A percentile compares a stretch with the other conserved stretches of the same genome.
Conservation (phyloP, 495 filamentous ascomycete species). For the Aspergillus hancockii region DNA sequence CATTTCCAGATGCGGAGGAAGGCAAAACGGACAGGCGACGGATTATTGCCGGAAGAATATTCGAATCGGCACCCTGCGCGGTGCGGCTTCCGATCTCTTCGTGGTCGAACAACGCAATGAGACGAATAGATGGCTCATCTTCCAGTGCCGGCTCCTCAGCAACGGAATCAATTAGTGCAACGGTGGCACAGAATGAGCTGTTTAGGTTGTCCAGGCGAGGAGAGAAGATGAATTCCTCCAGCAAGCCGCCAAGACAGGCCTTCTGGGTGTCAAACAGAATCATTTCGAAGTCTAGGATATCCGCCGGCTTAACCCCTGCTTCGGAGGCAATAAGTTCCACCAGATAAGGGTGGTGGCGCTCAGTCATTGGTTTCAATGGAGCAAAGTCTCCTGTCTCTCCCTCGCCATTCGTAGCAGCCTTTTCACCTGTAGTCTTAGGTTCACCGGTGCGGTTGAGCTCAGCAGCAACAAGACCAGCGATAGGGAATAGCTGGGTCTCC, state of each 20-base stretch:
- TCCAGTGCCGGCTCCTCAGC: conserved; percentile 61
- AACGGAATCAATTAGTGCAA: conserved; percentile 81
- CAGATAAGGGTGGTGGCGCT: conserved; percentile 88
- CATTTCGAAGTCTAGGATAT: conserved; percentile 92
- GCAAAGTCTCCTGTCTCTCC: conserved; percentile 51
- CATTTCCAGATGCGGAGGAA: conserved; percentile 43
- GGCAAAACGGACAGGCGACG: conserved; percentile 83
- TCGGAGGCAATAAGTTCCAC: conserved; percentile 84
- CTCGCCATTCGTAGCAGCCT: conserved; percentile 31
- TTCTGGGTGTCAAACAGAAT: conserved; percentile 95
- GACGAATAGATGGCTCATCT: conserved; percentile 75
- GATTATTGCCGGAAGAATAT: conserved; percentile 84
- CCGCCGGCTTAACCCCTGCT: conserved; percentile 62
- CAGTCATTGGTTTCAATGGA: conserved; percentile 72
- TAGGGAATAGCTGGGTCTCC: conserved; percentile 92
- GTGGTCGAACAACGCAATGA: conserved; percentile 94
- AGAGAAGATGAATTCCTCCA: conserved; percentile 93
- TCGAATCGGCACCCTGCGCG: conserved; percentile 92
- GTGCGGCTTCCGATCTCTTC: conserved; percentile 93
- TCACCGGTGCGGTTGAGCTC: conserved; percentile 77
- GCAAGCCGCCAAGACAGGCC: conserved; percentile 82
- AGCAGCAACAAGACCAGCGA: conserved; percentile 80
- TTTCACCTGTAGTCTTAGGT: conserved; percentile 35
- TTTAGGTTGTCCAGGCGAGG: conserved; percentile 89
- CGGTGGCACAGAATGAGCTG: conserved; percentile 88